Percentiles rank a stretch among this genome's conserved stretches.
Conservation (phyloP, 208 protist genomes). For the Phytomonas francai region DNA sequence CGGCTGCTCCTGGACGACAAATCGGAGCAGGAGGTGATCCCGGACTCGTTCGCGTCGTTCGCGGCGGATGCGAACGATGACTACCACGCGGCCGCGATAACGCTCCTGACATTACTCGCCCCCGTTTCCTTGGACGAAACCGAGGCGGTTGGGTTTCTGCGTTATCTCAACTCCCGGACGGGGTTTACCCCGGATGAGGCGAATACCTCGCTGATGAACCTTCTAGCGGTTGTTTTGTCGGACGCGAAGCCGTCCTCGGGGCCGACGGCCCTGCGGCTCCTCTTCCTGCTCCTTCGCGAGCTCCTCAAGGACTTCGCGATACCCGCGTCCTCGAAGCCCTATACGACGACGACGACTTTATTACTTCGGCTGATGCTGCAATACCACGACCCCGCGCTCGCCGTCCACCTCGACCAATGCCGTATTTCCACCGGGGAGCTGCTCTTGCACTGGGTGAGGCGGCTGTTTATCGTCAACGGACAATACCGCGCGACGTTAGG, state of each 20-base stretch:
- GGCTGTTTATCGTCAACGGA: slow-evolving; percentile 38
- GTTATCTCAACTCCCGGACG: not conserved
- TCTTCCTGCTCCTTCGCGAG: not conserved
- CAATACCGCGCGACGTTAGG: slow-evolving; percentile 30
- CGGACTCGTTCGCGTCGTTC: not conserved
- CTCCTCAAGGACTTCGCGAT: slow-evolving; percentile 34
- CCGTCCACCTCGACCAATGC: slow-evolving; percentile 72
- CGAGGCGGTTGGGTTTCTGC: slow-evolving; percentile 1
- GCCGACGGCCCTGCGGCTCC: slow-evolving; percentile 3
- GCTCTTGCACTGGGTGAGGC: slow-evolving; percentile 49
- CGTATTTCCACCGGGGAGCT: slow-evolving; percentile 44
- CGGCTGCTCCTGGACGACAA: slow-evolving; percentile 37
- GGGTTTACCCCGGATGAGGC: not conserved
- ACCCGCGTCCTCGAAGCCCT: slow-evolving; percentile 27
- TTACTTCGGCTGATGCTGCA: slow-evolving; percentile 85
- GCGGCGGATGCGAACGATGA: slow-evolving; percentile 1
- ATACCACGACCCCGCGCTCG: slow-evolving; percentile 82
- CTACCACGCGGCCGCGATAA: not conserved
- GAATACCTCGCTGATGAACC: slow-evolving; percentile 14
- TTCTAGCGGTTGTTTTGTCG: slow-evolving; percentile 15
- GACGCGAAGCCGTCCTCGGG: not conserved
- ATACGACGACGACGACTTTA: slow-evolving; percentile 19
- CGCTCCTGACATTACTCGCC: not conserved
- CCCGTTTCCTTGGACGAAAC: not conserved
- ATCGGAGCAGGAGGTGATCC: not conserved